A percentile compares a stretch with the other conserved stretches of the same genome.
Evolutionary conservation across 495 filamentous ascomycete genomes (phyloP).

Genomic region (Opeltia flavorubescens): DNA sequence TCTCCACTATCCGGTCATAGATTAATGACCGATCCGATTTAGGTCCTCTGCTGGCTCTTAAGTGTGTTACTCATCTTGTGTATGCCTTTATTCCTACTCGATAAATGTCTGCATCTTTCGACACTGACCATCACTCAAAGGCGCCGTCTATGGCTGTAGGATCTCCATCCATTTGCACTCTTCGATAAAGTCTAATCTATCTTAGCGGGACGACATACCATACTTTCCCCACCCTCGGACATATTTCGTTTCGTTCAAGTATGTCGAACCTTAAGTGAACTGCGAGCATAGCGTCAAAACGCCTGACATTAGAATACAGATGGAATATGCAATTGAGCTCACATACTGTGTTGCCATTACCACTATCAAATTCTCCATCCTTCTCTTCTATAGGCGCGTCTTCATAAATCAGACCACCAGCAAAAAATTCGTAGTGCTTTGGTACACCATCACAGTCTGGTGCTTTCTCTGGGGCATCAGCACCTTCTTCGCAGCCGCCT

Average conservation of each 20-base stretch:
- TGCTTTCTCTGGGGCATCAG: conserved; percentile 13
- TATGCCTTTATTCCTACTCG: conserved; percentile 6
- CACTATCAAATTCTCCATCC: conserved; percentile 30
- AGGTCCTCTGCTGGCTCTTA: neutral
- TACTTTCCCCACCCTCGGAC: conserved; percentile 6
- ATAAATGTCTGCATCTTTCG: too few relatives aligned
- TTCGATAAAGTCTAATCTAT: too few relatives aligned
- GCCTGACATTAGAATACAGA: too few relatives aligned
- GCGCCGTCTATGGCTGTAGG: too few relatives aligned
- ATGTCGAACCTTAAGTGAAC: too few relatives aligned
- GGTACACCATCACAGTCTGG: conserved; percentile 21
- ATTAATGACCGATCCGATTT: neutral
- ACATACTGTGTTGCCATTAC: conserved; percentile 19
- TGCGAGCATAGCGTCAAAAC: too few relatives aligned
- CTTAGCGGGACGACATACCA: conserved; percentile 27
- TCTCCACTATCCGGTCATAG: conserved; percentile 7
- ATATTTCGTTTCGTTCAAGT: conserved; percentile 7
- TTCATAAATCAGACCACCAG: conserved; percentile 21
- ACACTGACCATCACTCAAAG: too few relatives aligned
- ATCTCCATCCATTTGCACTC: too few relatives aligned
- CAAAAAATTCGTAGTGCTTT: conserved; percentile 17
- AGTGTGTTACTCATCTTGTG: neutral
- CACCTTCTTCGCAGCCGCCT: conserved; percentile 16
- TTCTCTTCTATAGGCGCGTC: conserved; percentile 27
- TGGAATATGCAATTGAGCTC: conserved; percentile 4